Base-by-base conservation (phyloP, 768 basidiomycete genomes). In the Symmetrospora coprosmae region DNA sequence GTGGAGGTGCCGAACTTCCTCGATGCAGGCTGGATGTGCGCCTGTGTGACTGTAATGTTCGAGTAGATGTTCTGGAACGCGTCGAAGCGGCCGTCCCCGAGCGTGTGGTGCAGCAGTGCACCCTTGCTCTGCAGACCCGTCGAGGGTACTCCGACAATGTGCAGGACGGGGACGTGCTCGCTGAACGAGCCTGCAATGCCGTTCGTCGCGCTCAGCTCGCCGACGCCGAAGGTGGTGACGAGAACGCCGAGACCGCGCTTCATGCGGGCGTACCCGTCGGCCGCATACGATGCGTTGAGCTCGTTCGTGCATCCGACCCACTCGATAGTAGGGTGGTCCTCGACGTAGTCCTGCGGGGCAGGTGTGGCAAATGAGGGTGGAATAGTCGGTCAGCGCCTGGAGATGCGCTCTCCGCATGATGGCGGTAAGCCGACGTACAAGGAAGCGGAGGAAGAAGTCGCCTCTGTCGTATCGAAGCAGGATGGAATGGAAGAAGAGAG, bases 121-220 rank as follows among this genome's bases (percentile, higher is more conserved):
- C 79, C 80, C 25, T 58, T 58, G 23, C 27, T 30, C 67, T 87
- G 83, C 66, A 89, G 82, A 13, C 73, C 66, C 4, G 84, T 86
- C 67, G 80, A 83, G 1, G 89, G 88, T 0, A 80, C 80, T 40
- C 90, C 89, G 34, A 83, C 90, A 50, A 96, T 78, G 68, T 92
- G 90, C 17, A 96, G 76, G 1, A 92, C 79, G 8, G 90, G 90
- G 4, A 96, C 82, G 76, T 86, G 85, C 72, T 94, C 89, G 43
- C 87, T 82, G 70, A 83, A 83, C 11, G 67, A 62, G 6, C 70
- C 71, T 27, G 71, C 68, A 25, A 34, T 39, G 17, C 41, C 55
- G 37, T 58, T 58, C n/a, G 55, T 58, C n/a, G 55, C 55, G 37
- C 83, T 85, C 37, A 92, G 74, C 71, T 92, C 90, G 17, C 90